phyloP scores from a whole-genome alignment of 1,284 basidiomycete species.

The Cryptococcus hybrid region DNA sequence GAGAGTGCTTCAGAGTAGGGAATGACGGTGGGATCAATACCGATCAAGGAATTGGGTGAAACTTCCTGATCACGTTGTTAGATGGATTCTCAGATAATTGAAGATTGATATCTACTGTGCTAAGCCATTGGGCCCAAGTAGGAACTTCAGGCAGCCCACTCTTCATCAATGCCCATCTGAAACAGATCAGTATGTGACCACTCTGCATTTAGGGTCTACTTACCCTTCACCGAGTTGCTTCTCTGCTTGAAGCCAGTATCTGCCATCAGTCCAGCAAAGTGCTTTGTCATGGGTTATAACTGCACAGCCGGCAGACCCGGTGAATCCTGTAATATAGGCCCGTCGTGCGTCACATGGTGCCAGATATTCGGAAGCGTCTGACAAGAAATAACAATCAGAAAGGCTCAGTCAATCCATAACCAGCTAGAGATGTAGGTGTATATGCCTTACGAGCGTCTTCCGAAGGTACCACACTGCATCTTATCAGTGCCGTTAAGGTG shows the following conservation, averaged over 20 bases:
- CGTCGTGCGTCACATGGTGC: slow-evolving; percentile 79
- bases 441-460: slow-evolving; percentile 79
- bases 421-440: too few relatives aligned
- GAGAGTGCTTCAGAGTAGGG: slow-evolving; percentile 57
- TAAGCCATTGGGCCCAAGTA: slow-evolving; percentile 83
- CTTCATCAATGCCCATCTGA: slow-evolving; percentile 93
- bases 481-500: neutral
- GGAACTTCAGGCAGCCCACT: slow-evolving; percentile 81
- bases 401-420: too few relatives aligned
- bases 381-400: neutral
- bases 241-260: slow-evolving; percentile 90
- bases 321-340: slow-evolving; percentile 87
- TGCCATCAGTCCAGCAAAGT: slow-evolving; percentile 69
- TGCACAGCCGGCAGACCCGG: slow-evolving; percentile 86
- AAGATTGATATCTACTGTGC: slow-evolving; percentile 56
- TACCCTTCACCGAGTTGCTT: slow-evolving; percentile 79
- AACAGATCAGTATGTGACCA: neutral
- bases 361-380: slow-evolving; percentile 88
- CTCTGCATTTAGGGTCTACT: slow-evolving; percentile 1
- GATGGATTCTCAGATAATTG: neutral
- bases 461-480: slow-evolving; percentile 65
- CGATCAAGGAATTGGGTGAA: slow-evolving; percentile 62
- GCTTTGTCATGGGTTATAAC: slow-evolving; percentile 72
- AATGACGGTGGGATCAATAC: slow-evolving; percentile 79
- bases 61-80: slow-evolving; percentile 56